These are phyloP conservation scores for Purpureocillium takamizusanense DNA, from an alignment of 2,329 filamentous ascomycete genomes.

Conservation along the genomic window DNA sequence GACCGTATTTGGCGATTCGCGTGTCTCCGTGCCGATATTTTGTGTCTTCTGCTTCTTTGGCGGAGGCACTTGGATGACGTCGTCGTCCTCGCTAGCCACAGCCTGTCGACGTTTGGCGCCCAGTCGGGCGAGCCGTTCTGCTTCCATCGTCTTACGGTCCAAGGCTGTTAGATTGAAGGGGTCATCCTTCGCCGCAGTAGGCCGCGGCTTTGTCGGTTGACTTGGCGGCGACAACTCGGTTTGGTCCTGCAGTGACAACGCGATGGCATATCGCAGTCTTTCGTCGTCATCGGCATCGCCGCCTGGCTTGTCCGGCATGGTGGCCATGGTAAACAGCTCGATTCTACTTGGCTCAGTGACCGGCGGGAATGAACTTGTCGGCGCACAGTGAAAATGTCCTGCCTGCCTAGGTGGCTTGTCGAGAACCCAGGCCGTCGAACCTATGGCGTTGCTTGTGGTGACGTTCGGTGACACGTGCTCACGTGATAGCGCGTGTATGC, in stretches of 20 bases:
- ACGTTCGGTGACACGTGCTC: slow-evolving; percentile 12
- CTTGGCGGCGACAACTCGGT: not conserved
- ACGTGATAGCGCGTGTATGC: slow-evolving; percentile 14
- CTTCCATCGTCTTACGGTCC: slow-evolving; percentile 77
- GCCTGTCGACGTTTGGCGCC: slow-evolving; percentile 39
- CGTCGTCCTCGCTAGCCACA: slow-evolving; percentile 15
- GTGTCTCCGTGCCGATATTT: slow-evolving; percentile 2
- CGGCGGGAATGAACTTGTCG: no score
- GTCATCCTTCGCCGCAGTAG: not conserved
- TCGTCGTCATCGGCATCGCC: slow-evolving; percentile 43
- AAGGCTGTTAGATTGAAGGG: slow-evolving; percentile 41
- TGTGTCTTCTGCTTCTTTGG: slow-evolving; percentile 14
- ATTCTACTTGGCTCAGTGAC: no score
- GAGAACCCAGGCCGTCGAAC: no score
- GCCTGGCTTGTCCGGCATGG: slow-evolving; percentile 14
- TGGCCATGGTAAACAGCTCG: no score
- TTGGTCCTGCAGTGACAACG: slow-evolving; percentile 39
- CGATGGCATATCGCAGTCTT: slow-evolving; percentile 52
- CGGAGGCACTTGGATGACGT: slow-evolving; percentile 18
- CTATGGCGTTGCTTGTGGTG: no score
- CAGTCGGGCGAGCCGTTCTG: slow-evolving; percentile 65
- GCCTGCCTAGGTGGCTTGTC: no score
- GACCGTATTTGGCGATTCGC: not conserved
- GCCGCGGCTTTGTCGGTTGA: not conserved
- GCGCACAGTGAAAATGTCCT: no score